Conservation (phyloP, 352 stramenopile genomes). For the Phytopythium cucurbitacearum region DNA sequence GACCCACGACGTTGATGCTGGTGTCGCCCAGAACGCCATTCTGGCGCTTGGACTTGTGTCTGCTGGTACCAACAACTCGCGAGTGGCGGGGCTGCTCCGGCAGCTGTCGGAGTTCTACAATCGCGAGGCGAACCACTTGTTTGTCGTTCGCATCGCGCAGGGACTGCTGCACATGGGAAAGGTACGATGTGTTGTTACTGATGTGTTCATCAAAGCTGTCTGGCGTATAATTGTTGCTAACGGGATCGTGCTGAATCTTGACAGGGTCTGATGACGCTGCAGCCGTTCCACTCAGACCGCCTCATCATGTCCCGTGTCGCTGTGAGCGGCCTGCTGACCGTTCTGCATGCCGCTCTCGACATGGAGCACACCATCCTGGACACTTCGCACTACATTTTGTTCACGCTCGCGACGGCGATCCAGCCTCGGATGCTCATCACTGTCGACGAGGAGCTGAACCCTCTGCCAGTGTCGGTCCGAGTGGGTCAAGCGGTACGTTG, state of each 20-base stretch:
- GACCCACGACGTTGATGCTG: conserved; percentile 96
- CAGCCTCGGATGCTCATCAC: conserved; percentile 99
- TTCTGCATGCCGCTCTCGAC: conserved; percentile 96
- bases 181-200: conserved; percentile 17
- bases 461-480: conserved; percentile 95
- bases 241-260: too few species aligned
- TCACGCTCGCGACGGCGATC: conserved; percentile 97
- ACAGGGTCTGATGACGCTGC: conserved; percentile 94
- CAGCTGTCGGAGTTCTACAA: conserved; percentile 98
- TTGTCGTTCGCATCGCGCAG: conserved; percentile 98
- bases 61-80: conserved; percentile 99
- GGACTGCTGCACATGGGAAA: conserved; percentile 99
- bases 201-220: not conserved
- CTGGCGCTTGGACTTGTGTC: conserved; percentile 95
- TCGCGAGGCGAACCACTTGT: conserved; percentile 96
- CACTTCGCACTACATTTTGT: conserved; percentile 98
- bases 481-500: conserved; percentile 94
- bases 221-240: too few species aligned
- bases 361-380: conserved; percentile 98
- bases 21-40: conserved; percentile 97
- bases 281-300: conserved; percentile 97
- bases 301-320: conserved; percentile 87
- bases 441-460: conserved; percentile 95
- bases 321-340: conserved; percentile 93
- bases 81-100: conserved; percentile 96